Conservation (phyloP, 78 protist genomes). For the Tieghemostelium lacteum region DNA sequence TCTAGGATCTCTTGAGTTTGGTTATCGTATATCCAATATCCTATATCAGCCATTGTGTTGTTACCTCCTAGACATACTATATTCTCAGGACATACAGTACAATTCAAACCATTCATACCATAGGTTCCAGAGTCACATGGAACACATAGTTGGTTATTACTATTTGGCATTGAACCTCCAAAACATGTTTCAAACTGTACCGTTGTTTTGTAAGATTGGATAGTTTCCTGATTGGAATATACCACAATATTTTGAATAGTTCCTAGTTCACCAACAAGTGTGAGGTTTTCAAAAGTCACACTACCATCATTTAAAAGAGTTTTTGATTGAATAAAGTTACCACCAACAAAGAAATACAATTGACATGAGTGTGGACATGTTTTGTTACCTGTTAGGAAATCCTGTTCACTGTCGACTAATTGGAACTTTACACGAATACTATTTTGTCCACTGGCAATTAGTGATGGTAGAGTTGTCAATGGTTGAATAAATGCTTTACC, state of each 20-base stretch:
- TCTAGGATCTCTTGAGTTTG: neutral
- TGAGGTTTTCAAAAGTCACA: slow-evolving; percentile 1
- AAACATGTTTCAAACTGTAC: neutral
- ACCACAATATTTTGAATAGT: neutral
- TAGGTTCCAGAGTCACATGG: slow-evolving; percentile 39
- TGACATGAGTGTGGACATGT: neutral
- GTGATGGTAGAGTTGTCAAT: neutral
- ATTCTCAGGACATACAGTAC: slow-evolving; percentile 33
- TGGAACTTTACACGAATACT: neutral
- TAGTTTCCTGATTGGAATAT: neutral
- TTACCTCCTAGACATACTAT: slow-evolving; percentile 13
- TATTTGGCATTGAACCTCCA: slow-evolving; percentile 7
- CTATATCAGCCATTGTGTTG: neutral
- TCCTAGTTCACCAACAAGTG: slow-evolving; percentile 3
- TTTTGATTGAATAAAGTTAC: slow-evolving; percentile 15
- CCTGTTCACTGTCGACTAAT: neutral
- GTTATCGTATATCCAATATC: slow-evolving; percentile 39
- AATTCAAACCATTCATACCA: slow-evolving; percentile 16
- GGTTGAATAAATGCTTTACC: neutral
- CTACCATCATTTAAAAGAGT: neutral
- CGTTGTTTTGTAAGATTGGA: neutral
- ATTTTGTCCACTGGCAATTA: neutral
- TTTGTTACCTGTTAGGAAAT: neutral
- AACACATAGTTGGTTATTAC: neutral
- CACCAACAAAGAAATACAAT: neutral